Evolutionary conservation across 2,329 filamentous ascomycete species (phyloP), one percentile per base, ranked within the genome.

Genomic region (Dothidotthia symphoricarpi): DNA sequence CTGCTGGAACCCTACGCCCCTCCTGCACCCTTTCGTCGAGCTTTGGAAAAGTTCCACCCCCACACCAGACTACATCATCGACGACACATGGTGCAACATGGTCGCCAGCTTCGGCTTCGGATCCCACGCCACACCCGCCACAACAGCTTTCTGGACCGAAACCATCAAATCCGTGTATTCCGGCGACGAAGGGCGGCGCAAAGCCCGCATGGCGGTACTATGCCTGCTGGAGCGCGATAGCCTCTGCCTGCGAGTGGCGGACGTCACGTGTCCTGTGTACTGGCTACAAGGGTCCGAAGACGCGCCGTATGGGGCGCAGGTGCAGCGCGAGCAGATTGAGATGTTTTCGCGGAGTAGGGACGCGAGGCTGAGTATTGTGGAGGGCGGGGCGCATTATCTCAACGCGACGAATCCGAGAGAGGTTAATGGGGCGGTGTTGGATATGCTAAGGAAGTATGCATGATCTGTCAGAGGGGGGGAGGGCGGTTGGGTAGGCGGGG

Each of bases 241-340:
- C 1, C 43, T 78, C 45, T 65, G 71, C 34, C 49, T 63, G 4
- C 48, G 74, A 3, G 35, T 77, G 15, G 60, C 57, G 2, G 73
- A 77, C 51, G 56, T 77, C 6, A 57, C 51, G 26, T 76, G 73
- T 54, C 75, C 74, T 0, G 72, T 77, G 1, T 51, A 70, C 34
- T 77, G 74, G 74, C 45, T 77, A 37, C 69, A 72, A 12, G 43
- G 43, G 3, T 37, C 43, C 2, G 35, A 46, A 19, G 43, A 46
- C n/a, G n/a, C 24, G 7, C 36, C 40, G 16, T 46, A 40, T 27
- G 39, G 36, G 5, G 34, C 29, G 17, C 36, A 39, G 31, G 27
- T 46, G 16, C 43, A 47, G 34, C 30, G 36, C 10, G 36, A 43
- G 17, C 43, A 47, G 31, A 47, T 47, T 4, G 33, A 47, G 15